Evolutionary conservation across 208 protist genomes (phyloP).

Genomic region (Trypanosoma caninum): DNA sequence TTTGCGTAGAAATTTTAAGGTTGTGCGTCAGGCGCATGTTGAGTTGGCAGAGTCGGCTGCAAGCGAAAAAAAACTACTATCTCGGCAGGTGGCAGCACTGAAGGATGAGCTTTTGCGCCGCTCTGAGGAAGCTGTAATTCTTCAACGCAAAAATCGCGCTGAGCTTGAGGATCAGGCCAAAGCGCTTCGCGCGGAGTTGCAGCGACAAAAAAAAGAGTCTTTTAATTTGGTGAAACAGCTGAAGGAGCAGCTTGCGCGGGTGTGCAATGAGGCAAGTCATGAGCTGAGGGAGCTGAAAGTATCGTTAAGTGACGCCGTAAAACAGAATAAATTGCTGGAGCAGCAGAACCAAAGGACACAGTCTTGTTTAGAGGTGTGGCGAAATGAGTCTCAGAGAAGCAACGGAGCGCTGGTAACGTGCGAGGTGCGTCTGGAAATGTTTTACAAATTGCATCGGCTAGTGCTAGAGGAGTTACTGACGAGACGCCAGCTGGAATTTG

Average conservation of each 20-base stretch:
- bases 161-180: conserved; percentile 27
- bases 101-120: conserved; percentile 76
- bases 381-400: conserved; percentile 1
- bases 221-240: conserved; percentile 21
- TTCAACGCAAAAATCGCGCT: conserved; percentile 27
- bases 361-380: neutral
- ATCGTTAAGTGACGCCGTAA: neutral
- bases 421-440: neutral
- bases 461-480: conserved; percentile 15
- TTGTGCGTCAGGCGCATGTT: conserved; percentile 27
- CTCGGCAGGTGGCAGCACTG: conserved; percentile 52
- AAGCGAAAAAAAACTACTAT: conserved; percentile 14
- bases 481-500: conserved; percentile 20
- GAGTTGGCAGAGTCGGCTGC: conserved; percentile 7
- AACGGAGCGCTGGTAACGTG: neutral
- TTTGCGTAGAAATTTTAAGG: conserved; percentile 46
- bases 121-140: conserved; percentile 40
- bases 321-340: conserved; percentile 17
- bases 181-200: conserved; percentile 20
- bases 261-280: conserved; percentile 3
- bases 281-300: conserved; percentile 13
- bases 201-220: conserved; percentile 16
- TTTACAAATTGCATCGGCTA: conserved; percentile 7
- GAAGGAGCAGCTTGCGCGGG: conserved; percentile 10
- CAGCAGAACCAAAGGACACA: conserved; percentile 7